These are phyloP conservation scores for Ascoidea asiatica DNA, from an alignment of 805 yeast genomes.

Conservation along the genomic window DNA sequence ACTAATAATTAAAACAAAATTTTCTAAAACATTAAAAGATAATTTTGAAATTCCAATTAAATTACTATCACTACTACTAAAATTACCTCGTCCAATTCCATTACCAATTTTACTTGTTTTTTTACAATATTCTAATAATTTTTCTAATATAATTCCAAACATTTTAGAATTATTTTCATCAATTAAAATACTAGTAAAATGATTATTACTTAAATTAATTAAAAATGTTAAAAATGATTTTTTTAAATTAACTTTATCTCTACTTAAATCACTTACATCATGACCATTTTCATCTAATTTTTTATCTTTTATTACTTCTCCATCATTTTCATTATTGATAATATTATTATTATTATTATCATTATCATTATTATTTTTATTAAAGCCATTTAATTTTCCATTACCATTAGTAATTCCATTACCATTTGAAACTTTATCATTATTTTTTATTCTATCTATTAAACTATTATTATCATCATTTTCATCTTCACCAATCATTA, in stretches of 20 bases:
- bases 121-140: conserved; percentile 53
- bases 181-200: conserved; percentile 64
- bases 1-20: conserved; percentile 52
- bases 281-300: background rate
- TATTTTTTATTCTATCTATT: background rate
- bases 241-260: conserved; percentile 55
- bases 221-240: conserved; percentile 59
- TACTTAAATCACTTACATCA: conserved; percentile 8
- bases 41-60: conserved; percentile 33
- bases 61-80: background rate
- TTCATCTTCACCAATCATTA: conserved; percentile 29
- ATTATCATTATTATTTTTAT: conserved; percentile 6
- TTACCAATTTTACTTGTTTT: conserved; percentile 32
- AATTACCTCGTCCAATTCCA: background rate
- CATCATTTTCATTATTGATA: conserved; percentile 1
- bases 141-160: conserved; percentile 47
- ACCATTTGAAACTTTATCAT: background rate
- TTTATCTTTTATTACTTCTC: conserved; percentile 11
- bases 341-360: conserved; percentile 6
- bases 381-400: background rate
- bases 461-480: conserved; percentile 21
- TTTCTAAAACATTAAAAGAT: conserved; percentile 55
- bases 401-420: conserved; percentile 2
- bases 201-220: conserved; percentile 60
- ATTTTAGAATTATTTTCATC: conserved; percentile 49